phyloP scores from a whole-genome alignment of 2,329 filamentous ascomycete species.

The Arachnomyces sp. region DNA sequence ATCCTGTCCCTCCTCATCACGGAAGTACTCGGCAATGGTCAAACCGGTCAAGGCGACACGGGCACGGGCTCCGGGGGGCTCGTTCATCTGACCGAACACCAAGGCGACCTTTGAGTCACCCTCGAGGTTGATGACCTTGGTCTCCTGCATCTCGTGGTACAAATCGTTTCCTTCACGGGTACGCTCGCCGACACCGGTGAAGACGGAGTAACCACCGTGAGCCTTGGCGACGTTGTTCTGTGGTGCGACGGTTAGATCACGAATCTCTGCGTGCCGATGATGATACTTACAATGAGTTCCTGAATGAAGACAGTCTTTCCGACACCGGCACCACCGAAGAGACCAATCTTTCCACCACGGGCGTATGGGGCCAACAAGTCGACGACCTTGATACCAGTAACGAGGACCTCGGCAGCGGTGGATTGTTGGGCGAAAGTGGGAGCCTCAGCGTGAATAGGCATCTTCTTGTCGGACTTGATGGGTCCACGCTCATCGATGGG shows the following conservation, averaged over 20 bases:
- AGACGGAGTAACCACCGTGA: constrained; percentile 99
- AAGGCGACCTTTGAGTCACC: constrained; percentile 99
- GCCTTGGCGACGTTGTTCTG: constrained; percentile 99
- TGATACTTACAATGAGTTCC: constrained; percentile 73
- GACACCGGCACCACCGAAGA: constrained; percentile 99
- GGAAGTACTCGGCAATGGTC: constrained; percentile 65
- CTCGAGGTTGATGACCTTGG: constrained; percentile 97
- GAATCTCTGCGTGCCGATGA: not conserved
- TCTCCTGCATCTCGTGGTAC: constrained; percentile 99
- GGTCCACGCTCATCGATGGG: constrained; percentile 99
- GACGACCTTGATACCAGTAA: constrained; percentile 99
- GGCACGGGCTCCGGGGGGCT: constrained; percentile 97
- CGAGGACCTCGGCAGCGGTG: constrained; percentile 89
- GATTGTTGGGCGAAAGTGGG: constrained; percentile 92
- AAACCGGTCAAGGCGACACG: constrained; percentile 96
- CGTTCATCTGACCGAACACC: constrained; percentile 99
- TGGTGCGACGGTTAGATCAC: not conserved
- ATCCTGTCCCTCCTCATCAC: constrained; percentile 75
- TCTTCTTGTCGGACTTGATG: constrained; percentile 82
- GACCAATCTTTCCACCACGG: constrained; percentile 99
- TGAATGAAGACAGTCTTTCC: constrained; percentile 99
- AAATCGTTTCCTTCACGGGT: constrained; percentile 99
- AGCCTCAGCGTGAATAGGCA: constrained; percentile 89
- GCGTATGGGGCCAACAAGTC: constrained; percentile 97
- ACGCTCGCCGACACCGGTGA: constrained; percentile 99